A percentile compares a stretch with the other conserved stretches of the same genome.
Evolutionary conservation across 306 rosid genomes (phyloP).

Genomic region (Morella rubra): DNA sequence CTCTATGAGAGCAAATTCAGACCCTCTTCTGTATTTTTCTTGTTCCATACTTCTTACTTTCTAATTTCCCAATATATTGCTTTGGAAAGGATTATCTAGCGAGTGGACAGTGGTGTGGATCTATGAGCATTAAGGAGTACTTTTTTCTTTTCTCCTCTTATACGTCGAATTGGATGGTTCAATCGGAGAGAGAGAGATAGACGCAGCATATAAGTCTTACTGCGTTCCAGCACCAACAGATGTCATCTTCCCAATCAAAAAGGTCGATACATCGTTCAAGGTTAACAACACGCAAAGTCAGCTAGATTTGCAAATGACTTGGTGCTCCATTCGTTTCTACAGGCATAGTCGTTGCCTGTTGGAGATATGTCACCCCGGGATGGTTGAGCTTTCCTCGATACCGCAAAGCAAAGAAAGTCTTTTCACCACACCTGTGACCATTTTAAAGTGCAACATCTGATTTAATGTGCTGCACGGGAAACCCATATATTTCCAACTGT

Average conservation of each 20-base stretch:
- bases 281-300: neutral
- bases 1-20: slow-evolving; percentile 2
- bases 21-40: neutral
- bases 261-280: neutral
- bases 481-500: slow-evolving; percentile 50
- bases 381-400: neutral
- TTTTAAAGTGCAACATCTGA: slow-evolving; percentile 36
- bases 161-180: no score
- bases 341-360: neutral
- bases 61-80: neutral
- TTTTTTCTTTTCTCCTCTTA: no score
- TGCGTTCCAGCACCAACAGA: no score
- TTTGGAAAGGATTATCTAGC: no score
- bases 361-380: neutral
- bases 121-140: no score
- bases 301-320: neutral
- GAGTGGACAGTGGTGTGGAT: no score
- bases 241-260: no score
- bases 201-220: no score
- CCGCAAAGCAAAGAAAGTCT: slow-evolving; percentile 26
- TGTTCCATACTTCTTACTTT: neutral
- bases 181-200: no score
- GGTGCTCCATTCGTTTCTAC: neutral
- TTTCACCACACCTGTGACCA: slow-evolving; percentile 45
- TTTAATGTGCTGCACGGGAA: slow-evolving; percentile 54